These are phyloP conservation scores for Euphorbia celastroides DNA, from an alignment of 441 rosid species.

Conservation along the genomic window DNA sequence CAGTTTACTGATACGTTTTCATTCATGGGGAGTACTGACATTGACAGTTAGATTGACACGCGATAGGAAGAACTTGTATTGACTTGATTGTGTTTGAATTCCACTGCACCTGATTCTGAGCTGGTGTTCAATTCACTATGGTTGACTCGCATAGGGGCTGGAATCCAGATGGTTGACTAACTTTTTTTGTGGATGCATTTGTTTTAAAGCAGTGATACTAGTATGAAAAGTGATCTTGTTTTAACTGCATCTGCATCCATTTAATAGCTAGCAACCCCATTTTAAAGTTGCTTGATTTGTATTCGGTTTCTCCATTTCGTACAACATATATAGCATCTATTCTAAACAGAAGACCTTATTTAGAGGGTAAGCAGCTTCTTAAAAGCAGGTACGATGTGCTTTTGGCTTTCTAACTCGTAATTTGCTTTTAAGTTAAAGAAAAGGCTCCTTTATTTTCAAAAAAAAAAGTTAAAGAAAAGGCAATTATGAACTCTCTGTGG, in stretches of 20 bases:
- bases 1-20: neutral
- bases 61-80: neutral
- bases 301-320: neutral
- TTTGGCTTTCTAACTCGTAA: neutral
- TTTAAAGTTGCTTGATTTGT: neutral
- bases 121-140: neutral
- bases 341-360: neutral
- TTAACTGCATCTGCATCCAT: neutral
- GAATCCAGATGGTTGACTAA: too few relatives aligned
- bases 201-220: neutral
- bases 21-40: constrained; percentile 11
- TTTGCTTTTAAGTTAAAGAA: neutral
- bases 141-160: neutral
- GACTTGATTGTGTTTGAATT: neutral
- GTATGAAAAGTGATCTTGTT: neutral
- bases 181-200: too few relatives aligned
- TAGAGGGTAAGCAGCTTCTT: too few relatives aligned
- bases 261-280: neutral
- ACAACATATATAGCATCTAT: neutral
- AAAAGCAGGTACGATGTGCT: too few relatives aligned
- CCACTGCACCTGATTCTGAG: neutral
- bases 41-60: neutral
- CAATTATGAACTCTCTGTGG: too few relatives aligned
- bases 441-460: too few relatives aligned
- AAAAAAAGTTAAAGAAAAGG: too few relatives aligned